These are phyloP conservation scores for Pseudonectria foliicola DNA, from an alignment of 2,329 filamentous ascomycete species.

Conservation along the genomic window DNA sequence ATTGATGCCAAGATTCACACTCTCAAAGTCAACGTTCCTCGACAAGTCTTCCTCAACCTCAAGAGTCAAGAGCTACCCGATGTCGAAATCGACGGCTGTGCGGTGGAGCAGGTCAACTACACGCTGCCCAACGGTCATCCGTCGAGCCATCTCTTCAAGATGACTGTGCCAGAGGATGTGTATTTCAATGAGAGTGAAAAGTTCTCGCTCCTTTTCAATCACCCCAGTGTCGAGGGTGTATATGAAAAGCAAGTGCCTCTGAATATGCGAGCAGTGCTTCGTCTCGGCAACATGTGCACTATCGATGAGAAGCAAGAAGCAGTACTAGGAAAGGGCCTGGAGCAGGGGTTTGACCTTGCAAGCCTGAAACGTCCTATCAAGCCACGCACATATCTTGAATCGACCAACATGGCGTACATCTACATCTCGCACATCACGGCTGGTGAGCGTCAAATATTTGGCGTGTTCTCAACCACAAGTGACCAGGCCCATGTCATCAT, in stretches of 20 bases:
- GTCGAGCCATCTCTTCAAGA: slow-evolving; percentile 88
- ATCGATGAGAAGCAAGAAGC: slow-evolving; percentile 88
- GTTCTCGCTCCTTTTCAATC: slow-evolving; percentile 76
- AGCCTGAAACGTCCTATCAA: slow-evolving; percentile 64
- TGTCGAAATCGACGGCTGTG: slow-evolving; percentile 77
- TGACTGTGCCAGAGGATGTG: slow-evolving; percentile 80
- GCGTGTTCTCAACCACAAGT: slow-evolving; percentile 77
- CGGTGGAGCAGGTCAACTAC: slow-evolving; percentile 87
- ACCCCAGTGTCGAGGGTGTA: slow-evolving; percentile 91
- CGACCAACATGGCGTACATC: slow-evolving; percentile 70
- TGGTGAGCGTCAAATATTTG: slow-evolving; percentile 88
- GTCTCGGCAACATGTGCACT: slow-evolving; percentile 84
- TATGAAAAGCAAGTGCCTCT: slow-evolving; percentile 92
- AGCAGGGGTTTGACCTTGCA: slow-evolving; percentile 85
- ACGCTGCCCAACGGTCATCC: slow-evolving; percentile 92
- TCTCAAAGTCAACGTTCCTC: slow-evolving; percentile 80
- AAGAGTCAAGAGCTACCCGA: slow-evolving; percentile 83
- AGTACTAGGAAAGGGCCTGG: slow-evolving; percentile 84
- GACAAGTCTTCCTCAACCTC: slow-evolving; percentile 85
- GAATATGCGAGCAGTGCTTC: slow-evolving; percentile 77
- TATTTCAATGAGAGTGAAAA: slow-evolving; percentile 82
- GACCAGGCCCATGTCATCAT: slow-evolving; percentile 80
- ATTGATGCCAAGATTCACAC: slow-evolving; percentile 90
- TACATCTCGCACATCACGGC: slow-evolving; percentile 90
- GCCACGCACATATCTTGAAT: slow-evolving; percentile 62